Evolutionary conservation across 1,139 yeast genomes (phyloP), one percentile per base, ranked within the genome.

Genomic region (Suhomyces atakaporum): DNA sequence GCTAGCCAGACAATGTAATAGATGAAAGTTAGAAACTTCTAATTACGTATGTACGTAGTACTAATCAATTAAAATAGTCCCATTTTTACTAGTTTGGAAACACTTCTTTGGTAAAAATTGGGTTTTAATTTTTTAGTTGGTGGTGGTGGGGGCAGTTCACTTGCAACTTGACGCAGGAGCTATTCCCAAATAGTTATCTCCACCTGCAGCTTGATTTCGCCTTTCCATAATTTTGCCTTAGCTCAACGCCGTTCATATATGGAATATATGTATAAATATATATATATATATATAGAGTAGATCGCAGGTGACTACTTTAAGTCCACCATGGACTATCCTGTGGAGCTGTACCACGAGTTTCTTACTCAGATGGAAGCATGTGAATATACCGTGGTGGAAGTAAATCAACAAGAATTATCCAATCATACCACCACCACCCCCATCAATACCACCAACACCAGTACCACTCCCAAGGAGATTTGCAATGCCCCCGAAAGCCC

Each of bases 301-400:
- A 24, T 24, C 26, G n/a, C 15, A n/a, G 15, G 12, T 13, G 20
- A 19, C 19, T 19, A 26, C 32, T 13, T 8, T 11, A 6, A 11
- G 6, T 11, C 23, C 24, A 25, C 7, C 19, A 38, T 38, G 42
- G 29, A 38, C 31, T 16, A 30, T 23, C 39, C 39, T 19, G 56
- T 57, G 26, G 63, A 58, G 35, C 63, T 57, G 58, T 60, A 61
- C 45, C 50, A 56, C 42, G 65, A 61, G 45, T 64, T 63, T 44
- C 49, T 63, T 28, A 57, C 49, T 35, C 60, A 49, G 33, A 62
- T 63, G 56, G 63, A 58, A 35, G 46, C 58, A n/a, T 38, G 51
- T 11, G 55, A 46, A 31, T 58, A 45, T 40, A 43, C 45, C 32
- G 54, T 35, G 30, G 39, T 37, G 26, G 30, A 21, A 12, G 33